Percentiles rank a stretch among this genome's conserved stretches.
Evolutionary conservation across 352 stramenopile genomes (phyloP).

Genomic region (Globisporangium irregulare): DNA sequence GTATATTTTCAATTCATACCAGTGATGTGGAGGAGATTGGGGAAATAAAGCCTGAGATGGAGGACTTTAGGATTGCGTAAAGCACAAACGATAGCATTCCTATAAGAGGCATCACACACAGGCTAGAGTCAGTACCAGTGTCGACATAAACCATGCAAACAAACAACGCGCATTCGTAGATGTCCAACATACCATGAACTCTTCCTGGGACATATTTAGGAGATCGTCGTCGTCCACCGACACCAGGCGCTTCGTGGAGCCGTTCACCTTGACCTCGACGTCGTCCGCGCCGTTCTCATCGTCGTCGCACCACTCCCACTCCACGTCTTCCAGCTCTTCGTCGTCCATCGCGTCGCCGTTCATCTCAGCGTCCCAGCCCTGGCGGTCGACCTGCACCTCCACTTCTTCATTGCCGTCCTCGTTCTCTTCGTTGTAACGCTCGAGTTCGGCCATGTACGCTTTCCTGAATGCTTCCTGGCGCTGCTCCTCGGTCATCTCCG

Average conservation of each 20-base stretch:
- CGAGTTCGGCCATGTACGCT: conserved; percentile 79
- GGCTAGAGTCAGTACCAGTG: background rate
- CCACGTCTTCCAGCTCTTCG: conserved; percentile 73
- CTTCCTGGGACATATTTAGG: conserved; percentile 77
- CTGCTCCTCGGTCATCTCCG: conserved; percentile 80
- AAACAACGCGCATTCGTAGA: background rate
- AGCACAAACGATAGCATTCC: conserved; percentile 74
- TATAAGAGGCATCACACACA: conserved; percentile 19
- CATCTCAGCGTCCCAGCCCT: conserved; percentile 85
- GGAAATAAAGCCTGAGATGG: background rate
- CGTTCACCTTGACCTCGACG: conserved; percentile 67
- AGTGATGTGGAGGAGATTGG: background rate
- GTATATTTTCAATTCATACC: conserved; percentile 11
- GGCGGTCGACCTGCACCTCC: conserved; percentile 75
- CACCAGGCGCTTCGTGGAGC: conserved; percentile 54
- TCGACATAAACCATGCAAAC: background rate
- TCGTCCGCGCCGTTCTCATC: conserved; percentile 38
- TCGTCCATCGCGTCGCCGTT: conserved; percentile 69
- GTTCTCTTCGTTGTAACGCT: conserved; percentile 86
- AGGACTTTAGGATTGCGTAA: conserved; percentile 18
- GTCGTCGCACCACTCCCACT: conserved; percentile 86
- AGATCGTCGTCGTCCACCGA: conserved; percentile 79
- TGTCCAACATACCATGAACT: conserved; percentile 67
- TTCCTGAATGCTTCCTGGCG: conserved; percentile 79
- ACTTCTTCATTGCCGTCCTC: conserved; percentile 64